These are phyloP conservation scores for Hirsutella rhossiliensis DNA, from an alignment of 2,329 filamentous ascomycete genomes.

Conservation along the genomic window DNA sequence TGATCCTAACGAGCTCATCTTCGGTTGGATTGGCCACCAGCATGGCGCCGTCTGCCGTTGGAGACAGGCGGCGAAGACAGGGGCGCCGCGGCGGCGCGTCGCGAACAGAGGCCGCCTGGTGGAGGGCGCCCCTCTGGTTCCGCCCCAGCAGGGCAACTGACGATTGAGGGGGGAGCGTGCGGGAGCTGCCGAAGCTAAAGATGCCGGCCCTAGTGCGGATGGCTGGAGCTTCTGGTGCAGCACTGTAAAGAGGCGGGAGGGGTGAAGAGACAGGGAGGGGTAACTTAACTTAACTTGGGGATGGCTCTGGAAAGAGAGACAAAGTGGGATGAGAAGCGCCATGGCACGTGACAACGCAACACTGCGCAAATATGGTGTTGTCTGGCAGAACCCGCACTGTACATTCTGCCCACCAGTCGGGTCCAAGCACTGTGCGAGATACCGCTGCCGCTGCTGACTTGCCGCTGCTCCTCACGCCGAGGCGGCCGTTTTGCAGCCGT, in stretches of 20 bases:
- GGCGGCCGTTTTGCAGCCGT: no score
- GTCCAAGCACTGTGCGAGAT: not conserved
- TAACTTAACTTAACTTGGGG: no score
- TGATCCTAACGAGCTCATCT: conserved; percentile 10
- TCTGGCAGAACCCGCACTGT: not conserved
- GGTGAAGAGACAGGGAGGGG: not conserved
- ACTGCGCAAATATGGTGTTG: not conserved
- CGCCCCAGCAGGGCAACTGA: no score
- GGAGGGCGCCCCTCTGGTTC: no score
- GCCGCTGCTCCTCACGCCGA: no score
- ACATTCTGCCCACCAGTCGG: not conserved
- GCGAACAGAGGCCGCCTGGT: no score
- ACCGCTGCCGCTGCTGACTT: no score
- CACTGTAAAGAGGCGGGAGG: not conserved
- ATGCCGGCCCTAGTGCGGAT: not conserved
- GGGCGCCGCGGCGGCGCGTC: no score
- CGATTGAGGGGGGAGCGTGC: no score
- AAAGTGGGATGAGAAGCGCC: not conserved
- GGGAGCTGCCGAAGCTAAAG: conserved; percentile 1
- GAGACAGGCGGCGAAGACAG: no score
- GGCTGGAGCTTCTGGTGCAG: not conserved
- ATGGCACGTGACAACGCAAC: not conserved
- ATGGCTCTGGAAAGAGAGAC: not conserved
- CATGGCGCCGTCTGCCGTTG: not conserved
- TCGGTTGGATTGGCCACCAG: not conserved